Base-by-base conservation (phyloP, 805 yeast species). In the Metschnikowia corniflorae region DNA sequence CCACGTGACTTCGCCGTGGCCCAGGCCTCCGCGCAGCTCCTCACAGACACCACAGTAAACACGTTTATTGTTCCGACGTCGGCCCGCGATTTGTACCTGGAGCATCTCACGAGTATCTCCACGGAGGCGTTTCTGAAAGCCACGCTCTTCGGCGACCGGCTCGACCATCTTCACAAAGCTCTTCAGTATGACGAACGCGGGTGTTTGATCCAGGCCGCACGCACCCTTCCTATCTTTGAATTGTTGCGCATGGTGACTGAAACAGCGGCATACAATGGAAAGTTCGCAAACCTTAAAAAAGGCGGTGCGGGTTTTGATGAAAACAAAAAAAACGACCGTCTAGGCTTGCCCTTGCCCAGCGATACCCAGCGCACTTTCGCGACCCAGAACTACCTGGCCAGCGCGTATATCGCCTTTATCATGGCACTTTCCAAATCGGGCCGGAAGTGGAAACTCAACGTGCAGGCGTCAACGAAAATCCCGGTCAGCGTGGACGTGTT, bases 111-210 rank as follows among this genome's bases (percentile, higher is more conserved):
- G 0, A 50, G 55, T 0, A 47, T 76, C 2, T 64, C 76, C 0
- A 57, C 65, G 19, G 41, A 46, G 0, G 70, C 78, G 2, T 69
- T 73, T 61, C 45, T 53, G 12, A 52, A 57, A 24, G 42, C 74
- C 16, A 68, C 75, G 12, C 43, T 51, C 1, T 59, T 64, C n/a
- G 50, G 68, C 6, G 50, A 60, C 35, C 69, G 69, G 47, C 55
- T 77, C 29, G 75, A 75, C 44, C 35, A 60, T 3, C 46, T 78
- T 21, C 78, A 77, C 54, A 54, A 73, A 35, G 42, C 58, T 5
- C 47, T 77, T 6, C 79, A 72, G 53, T 54, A 58, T 43, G 65
- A 61, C 39, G 60, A 55, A 15, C n/a, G 31, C 14, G 63, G 62
- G n/a, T 59, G 60, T 33, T 31, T 54, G 8, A 37, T 57, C 15